A percentile compares a stretch with the other conserved stretches of the same genome.
Evolutionary conservation across 108 stramenopile genomes (phyloP).

Genomic region (Nitzschia putrida): DNA sequence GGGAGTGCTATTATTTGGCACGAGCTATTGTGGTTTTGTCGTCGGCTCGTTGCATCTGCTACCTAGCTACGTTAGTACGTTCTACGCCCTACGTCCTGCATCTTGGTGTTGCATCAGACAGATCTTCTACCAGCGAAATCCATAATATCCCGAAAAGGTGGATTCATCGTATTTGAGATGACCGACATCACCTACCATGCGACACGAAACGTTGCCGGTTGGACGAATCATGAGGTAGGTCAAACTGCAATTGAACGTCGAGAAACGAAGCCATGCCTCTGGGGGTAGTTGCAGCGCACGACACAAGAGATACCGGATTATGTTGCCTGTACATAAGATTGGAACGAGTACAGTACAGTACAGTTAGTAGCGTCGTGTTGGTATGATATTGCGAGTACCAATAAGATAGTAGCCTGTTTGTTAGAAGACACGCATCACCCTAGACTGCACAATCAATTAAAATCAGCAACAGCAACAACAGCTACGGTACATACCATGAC

Average conservation of each 20-base stretch:
- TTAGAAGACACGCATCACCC: too few species aligned
- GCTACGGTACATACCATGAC: slow-evolving; percentile 79
- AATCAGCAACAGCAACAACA: too few species aligned
- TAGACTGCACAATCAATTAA: too few species aligned
- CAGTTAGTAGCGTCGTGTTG: background rate
- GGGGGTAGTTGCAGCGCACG: slow-evolving; percentile 91
- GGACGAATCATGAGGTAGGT: slow-evolving; percentile 84
- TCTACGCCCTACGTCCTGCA: too few species aligned
- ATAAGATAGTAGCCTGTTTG: too few species aligned
- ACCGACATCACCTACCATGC: slow-evolving; percentile 88
- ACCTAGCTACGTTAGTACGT: too few species aligned
- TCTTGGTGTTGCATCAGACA: too few species aligned
- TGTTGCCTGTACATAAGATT: too few species aligned
- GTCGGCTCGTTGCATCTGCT: too few species aligned
- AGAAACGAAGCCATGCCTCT: slow-evolving; percentile 88
- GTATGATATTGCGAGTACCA: too few species aligned
- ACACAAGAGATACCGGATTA: slow-evolving; percentile 92
- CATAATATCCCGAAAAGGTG: slow-evolving; percentile 75
- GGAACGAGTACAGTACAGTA: background rate
- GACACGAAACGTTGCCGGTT: slow-evolving; percentile 79
- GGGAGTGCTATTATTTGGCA: too few species aligned
- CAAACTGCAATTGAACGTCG: slow-evolving; percentile 87
- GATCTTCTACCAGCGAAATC: slow-evolving; percentile 83
- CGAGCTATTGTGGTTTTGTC: too few species aligned
- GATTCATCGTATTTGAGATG: slow-evolving; percentile 68